These are phyloP conservation scores for Alternaria panax DNA, from an alignment of 2,329 filamentous ascomycete species.

Conservation along the genomic window DNA sequence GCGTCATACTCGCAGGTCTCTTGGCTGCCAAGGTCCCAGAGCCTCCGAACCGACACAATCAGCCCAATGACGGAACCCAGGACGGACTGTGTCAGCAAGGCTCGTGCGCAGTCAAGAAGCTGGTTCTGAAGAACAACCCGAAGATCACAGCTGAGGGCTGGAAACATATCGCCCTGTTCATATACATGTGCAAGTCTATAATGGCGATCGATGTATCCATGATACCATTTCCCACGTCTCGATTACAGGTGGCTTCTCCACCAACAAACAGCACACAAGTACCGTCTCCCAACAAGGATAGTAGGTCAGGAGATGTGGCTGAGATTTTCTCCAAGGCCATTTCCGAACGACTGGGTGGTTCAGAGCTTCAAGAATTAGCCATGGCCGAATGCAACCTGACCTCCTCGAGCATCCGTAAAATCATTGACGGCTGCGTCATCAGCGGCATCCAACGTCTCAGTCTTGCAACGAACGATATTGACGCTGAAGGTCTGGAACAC, in stretches of 20 bases:
- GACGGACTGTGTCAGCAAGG: conserved; percentile 28
- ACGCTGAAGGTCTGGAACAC: conserved; percentile 75
- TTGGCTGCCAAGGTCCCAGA: conserved; percentile 77
- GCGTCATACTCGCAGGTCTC: conserved; percentile 85
- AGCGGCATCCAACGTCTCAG: conserved; percentile 81
- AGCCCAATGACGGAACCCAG: conserved; percentile 21
- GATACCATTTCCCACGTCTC: conserved; percentile 67
- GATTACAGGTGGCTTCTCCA: conserved; percentile 23
- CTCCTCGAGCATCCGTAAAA: conserved; percentile 72
- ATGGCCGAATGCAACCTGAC: conserved; percentile 80
- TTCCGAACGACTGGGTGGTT: conserved; percentile 76
- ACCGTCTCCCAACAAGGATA: conserved; percentile 15
- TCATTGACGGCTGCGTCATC: conserved; percentile 83
- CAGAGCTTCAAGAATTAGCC: conserved; percentile 80
- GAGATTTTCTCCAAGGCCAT: conserved; percentile 77
- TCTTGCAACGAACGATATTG: conserved; percentile 81
- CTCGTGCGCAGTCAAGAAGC: conserved; percentile 81
- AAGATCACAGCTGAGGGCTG: conserved; percentile 87
- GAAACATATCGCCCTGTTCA: conserved; percentile 88
- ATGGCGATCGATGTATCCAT: conserved; percentile 87
- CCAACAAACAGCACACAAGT: conserved; percentile 19
- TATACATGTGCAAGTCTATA: conserved; percentile 87
- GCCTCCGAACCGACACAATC: conserved; percentile 54
- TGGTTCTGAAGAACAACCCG: conserved; percentile 87
- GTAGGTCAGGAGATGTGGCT: conserved; percentile 61